A percentile compares a stretch with the other conserved stretches of the same genome.
phyloP scores from a whole-genome alignment of 306 rosid species.

The Clitoria ternatea region DNA sequence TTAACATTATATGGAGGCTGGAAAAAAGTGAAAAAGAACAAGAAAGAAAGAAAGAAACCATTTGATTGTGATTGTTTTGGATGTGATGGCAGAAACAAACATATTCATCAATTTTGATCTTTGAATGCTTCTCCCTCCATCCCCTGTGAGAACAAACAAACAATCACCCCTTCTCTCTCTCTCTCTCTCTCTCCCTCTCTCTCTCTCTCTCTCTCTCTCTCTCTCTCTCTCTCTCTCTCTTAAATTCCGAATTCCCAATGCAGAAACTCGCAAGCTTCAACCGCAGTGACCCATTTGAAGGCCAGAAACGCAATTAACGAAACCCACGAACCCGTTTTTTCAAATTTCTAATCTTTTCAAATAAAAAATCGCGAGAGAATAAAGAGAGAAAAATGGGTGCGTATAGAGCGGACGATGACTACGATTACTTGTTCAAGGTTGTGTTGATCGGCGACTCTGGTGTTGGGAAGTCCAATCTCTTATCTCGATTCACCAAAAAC shows the following conservation, averaged over 20 bases:
- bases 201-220: not conserved
- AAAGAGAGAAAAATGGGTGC: slow-evolving; percentile 47
- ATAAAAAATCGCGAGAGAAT: not conserved
- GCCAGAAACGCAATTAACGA: not conserved
- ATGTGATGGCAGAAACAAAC: not conserved
- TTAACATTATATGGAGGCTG: not conserved
- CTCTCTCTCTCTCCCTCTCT: not conserved
- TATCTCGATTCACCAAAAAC: slow-evolving; percentile 74
- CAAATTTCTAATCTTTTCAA: slow-evolving; percentile 3
- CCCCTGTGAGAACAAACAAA: not conserved
- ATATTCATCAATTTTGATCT: slow-evolving; percentile 15
- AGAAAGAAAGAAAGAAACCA: not conserved
- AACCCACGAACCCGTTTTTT: not conserved
- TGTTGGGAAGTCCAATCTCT: slow-evolving; percentile 74
- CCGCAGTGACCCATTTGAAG: not conserved
- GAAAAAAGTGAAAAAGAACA: slow-evolving; percentile 21
- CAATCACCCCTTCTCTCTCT: not conserved
- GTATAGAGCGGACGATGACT: slow-evolving; percentile 77
- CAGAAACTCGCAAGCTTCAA: slow-evolving; percentile 13
- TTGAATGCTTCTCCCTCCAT: slow-evolving; percentile 49
- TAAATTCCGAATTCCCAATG: slow-evolving; percentile 18
- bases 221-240: not conserved
- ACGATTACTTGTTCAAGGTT: slow-evolving; percentile 75
- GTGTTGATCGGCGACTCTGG: slow-evolving; percentile 89
- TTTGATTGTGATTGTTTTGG: not conserved